These are phyloP conservation scores for Pelargonium nanum DNA, from an alignment of 345 rosid species.

Conservation along the genomic window DNA sequence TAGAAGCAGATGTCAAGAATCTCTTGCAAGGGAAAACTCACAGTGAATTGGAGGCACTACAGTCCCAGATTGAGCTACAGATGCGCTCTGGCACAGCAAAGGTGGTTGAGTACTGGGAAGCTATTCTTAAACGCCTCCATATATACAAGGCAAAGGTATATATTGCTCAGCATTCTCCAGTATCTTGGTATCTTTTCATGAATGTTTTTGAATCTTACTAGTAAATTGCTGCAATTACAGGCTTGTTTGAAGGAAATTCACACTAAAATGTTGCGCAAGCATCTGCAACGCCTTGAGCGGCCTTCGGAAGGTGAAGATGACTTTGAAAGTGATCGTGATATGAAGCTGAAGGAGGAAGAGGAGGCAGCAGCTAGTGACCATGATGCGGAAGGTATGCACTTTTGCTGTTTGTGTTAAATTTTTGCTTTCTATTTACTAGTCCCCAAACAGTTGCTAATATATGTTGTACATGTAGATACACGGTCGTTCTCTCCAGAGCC, in stretches of 20 bases:
- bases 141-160: constrained; percentile 92
- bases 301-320: constrained; percentile 37
- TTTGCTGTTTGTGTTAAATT: constrained; percentile 10
- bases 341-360: constrained; percentile 36
- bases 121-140: constrained; percentile 74
- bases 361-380: constrained; percentile 34
- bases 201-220: constrained; percentile 3
- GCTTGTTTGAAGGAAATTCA: constrained; percentile 91
- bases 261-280: constrained; percentile 65
- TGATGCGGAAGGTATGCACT: constrained; percentile 15
- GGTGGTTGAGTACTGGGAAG: constrained; percentile 98
- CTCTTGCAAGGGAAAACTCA: constrained; percentile 76
- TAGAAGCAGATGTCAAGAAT: constrained; percentile 70
- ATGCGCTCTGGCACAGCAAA: constrained; percentile 85
- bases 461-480: constrained; percentile 25
- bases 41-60: constrained; percentile 55
- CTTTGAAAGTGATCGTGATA: constrained; percentile 25
- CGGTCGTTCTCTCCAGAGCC: constrained; percentile 64
- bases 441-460: not conserved
- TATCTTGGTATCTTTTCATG: not conserved
- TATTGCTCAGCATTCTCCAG: not conserved
- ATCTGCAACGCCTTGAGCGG: constrained; percentile 74
- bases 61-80: constrained; percentile 60
- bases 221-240: constrained; percentile 28
- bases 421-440: not conserved